Base-by-base conservation (phyloP, 768 basidiomycete genomes). In the Termitomyces sp. region DNA sequence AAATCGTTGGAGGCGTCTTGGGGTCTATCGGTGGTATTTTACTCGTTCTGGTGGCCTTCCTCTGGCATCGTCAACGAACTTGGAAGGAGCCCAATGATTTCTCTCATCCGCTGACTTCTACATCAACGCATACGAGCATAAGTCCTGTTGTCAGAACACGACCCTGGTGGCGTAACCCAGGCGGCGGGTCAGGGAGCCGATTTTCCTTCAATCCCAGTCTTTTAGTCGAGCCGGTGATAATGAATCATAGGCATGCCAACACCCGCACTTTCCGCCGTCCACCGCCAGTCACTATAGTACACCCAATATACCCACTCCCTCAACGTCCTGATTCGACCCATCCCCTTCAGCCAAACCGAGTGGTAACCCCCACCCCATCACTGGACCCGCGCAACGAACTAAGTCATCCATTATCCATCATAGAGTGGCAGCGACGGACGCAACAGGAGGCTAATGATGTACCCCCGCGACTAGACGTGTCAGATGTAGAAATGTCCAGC, bases 121-220 rank as follows among this genome's bases (percentile, higher is more conserved):
- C 59, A 12, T 42, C 55, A 47, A 51, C 47, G 15, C n/a, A 1
- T 46, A 42, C 10, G 5, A 47, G 8, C 1, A 29, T 10, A 20
- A 56, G 40, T 15, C 15, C 54, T 37, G 25, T 34, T 20, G 11
- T 40, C 29, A 38, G 52, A 43, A 57, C 63, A n/a, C 50, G 43
- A 47, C 25, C 31, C 10, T 59, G 64, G 62, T 56, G 54, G 50
- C 54, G 43, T 10, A 57, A 38, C 14, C 20, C 54, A 7, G 38
- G 38, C 25, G 61, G 36, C 7, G 40, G 37, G 43, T 52, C 64
- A 36, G 11, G 51, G 25, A 60, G 63, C 57, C 51, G 45, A 57
- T 61, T 72, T 42, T 72, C 73, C 3, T 74, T 74, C 62, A 70
- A 72, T 61, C 69, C 73, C 2, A 67, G 65, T 56, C 67, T 74